Evolutionary conservation across 345 rosid species (phyloP).

Genomic region (Citrus australasica): DNA sequence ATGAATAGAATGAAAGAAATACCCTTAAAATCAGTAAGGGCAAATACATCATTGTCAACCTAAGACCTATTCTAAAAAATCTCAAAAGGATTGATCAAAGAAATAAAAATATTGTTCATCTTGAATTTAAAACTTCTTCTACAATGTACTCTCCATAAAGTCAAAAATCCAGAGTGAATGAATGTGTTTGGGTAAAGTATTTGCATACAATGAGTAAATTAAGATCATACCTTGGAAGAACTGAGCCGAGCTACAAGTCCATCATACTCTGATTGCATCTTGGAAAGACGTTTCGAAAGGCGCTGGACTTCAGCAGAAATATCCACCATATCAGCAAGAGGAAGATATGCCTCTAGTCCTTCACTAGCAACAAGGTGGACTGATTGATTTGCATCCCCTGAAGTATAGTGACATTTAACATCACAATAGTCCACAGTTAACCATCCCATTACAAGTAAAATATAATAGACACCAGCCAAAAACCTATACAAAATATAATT

Average conservation of each 20-base stretch:
- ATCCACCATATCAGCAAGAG: constrained; percentile 91
- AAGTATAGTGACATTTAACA: constrained; percentile 13
- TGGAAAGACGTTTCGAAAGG: constrained; percentile 81
- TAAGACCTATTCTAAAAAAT: neutral
- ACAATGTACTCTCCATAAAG: neutral
- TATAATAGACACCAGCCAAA: neutral
- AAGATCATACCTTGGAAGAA: constrained; percentile 62
- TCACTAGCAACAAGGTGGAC: constrained; percentile 95
- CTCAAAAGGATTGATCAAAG: neutral
- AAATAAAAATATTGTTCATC: too few relatives aligned
- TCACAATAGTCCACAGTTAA: neutral
- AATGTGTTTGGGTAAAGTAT: neutral
- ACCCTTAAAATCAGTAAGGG: neutral
- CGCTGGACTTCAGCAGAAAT: constrained; percentile 87
- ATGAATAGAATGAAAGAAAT: neutral
- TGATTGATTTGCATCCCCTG: constrained; percentile 77
- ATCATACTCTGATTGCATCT: constrained; percentile 84
- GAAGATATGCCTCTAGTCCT: constrained; percentile 96
- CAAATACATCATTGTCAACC: neutral
- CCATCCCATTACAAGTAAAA: neutral
- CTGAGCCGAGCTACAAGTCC: constrained; percentile 69
- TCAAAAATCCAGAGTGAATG: neutral
- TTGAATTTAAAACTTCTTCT: neutral
- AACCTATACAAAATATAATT: neutral
- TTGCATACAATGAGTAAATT: neutral